Percentiles rank a stretch among this genome's conserved stretches.
Evolutionary conservation across 1,139 yeast species (phyloP).

Genomic region (Debaryomycetaceae sp.): DNA sequence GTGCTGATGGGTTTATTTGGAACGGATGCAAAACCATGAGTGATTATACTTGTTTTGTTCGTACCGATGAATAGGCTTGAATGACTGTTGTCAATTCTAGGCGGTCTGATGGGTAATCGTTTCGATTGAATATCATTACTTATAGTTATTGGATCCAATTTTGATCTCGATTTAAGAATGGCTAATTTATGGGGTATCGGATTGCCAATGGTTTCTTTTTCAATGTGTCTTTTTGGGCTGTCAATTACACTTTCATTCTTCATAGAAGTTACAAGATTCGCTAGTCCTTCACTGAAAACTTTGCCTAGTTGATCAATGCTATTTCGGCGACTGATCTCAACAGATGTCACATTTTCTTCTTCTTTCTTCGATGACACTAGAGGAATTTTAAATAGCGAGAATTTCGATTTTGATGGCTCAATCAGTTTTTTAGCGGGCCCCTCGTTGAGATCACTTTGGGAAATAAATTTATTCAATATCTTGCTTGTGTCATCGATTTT

Average conservation of each 20-base stretch:
- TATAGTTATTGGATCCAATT: conserved; percentile 3
- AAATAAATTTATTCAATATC: conserved; percentile 7
- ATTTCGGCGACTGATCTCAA: conserved; percentile 3
- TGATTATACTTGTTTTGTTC: conserved; percentile 39
- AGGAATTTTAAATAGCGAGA: conserved; percentile 9
- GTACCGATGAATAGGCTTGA: conserved; percentile 49
- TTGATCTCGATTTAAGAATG: conserved; percentile 13
- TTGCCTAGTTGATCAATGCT: conserved; percentile 6
- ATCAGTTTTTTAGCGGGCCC: background rate
- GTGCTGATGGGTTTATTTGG: conserved; percentile 40
- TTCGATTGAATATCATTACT: conserved; percentile 20
- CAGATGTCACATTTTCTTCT: background rate
- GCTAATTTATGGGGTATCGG: conserved; percentile 18
- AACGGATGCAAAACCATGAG: conserved; percentile 41
- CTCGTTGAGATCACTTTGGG: conserved; percentile 4
- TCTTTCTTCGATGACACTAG: conserved; percentile 1
- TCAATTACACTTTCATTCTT: background rate
- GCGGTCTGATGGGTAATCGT: conserved; percentile 23
- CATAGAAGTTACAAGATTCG: conserved; percentile 12
- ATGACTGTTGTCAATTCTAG: conserved; percentile 32
- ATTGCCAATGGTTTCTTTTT: conserved; percentile 1
- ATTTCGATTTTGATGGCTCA: conserved; percentile 2
- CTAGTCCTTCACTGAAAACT: conserved; percentile 16
- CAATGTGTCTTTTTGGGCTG: background rate
- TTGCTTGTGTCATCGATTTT: conserved; percentile 7